A percentile compares a stretch with the other conserved stretches of the same genome.
Conservation (phyloP, 2,329 filamentous ascomycete species). For the Botryotinia convoluta region DNA sequence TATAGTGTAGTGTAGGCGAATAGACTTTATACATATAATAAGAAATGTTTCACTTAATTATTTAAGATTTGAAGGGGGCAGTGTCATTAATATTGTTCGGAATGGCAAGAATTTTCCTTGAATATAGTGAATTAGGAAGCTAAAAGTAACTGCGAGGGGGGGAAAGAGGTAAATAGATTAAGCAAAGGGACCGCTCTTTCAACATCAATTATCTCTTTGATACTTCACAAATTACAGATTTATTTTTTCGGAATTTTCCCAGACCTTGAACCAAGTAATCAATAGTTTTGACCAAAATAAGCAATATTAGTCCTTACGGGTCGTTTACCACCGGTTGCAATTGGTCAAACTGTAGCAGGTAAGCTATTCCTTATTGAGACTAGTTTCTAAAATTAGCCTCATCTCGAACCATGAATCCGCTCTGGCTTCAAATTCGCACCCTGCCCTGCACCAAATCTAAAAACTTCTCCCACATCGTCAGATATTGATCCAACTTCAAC, state of each 20-base stretch:
- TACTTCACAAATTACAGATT: background rate
- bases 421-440: slow-evolving; percentile 9
- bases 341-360: background rate
- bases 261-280: background rate
- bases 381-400: slow-evolving; percentile 17
- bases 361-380: background rate
- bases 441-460: slow-evolving; percentile 3
- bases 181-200: background rate
- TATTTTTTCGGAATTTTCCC: background rate
- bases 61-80: background rate
- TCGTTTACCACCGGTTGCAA: background rate
- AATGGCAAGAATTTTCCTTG: background rate
- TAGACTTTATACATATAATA: background rate
- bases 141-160: background rate
- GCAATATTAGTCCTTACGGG: background rate
- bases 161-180: background rate
- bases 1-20: background rate
- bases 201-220: background rate
- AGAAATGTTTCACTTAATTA: background rate
- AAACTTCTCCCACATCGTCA: slow-evolving; percentile 12
- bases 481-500: slow-evolving; percentile 1
- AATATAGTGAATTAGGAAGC: background rate
- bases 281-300: background rate
- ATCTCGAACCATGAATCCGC: slow-evolving; percentile 14
- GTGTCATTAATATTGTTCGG: background rate